phyloP scores from a whole-genome alignment of 1,284 basidiomycete genomes.

The Naganishia albida region DNA sequence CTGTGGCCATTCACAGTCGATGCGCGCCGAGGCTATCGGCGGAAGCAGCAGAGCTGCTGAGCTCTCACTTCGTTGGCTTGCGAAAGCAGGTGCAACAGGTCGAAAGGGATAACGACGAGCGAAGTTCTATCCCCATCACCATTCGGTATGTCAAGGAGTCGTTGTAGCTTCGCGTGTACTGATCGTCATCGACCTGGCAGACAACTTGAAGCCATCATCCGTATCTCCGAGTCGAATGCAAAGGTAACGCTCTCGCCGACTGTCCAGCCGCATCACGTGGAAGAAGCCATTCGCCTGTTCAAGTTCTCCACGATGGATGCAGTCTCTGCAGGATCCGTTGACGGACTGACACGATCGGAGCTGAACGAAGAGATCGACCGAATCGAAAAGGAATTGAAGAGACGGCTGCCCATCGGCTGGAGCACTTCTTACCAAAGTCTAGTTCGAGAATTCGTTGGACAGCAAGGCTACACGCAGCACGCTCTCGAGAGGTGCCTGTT shows the following conservation, averaged over 20 bases:
- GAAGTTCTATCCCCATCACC: conserved; percentile 97
- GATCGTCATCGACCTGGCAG: conserved; percentile 56
- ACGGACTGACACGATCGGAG: conserved; percentile 88
- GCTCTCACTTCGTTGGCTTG: conserved; percentile 92
- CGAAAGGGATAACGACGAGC: conserved; percentile 94
- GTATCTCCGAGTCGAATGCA: conserved; percentile 94
- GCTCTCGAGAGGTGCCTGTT: conserved; percentile 90
- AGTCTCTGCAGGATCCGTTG: conserved; percentile 80
- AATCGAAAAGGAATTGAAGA: conserved; percentile 87
- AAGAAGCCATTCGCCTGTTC: conserved; percentile 97
- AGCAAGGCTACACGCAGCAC: conserved; percentile 87
- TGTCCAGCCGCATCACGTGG: conserved; percentile 91
- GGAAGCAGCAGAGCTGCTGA: conserved; percentile 94
- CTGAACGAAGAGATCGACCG: conserved; percentile 90
- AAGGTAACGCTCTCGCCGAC: conserved; percentile 87
- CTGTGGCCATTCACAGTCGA: conserved; percentile 67
- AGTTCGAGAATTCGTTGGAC: conserved; percentile 90
- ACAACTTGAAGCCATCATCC: conserved; percentile 98
- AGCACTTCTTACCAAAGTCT: conserved; percentile 92
- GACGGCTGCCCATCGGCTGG: conserved; percentile 93
- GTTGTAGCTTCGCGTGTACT: conserved; percentile 6
- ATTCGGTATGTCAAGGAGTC: conserved; percentile 67
- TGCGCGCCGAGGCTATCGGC: conserved; percentile 91
- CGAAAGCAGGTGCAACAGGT: conserved; percentile 95
- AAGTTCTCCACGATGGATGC: conserved; percentile 99